phyloP scores from a whole-genome alignment of 2,329 filamentous ascomycete species.

The Trichoderma endophyticum region DNA sequence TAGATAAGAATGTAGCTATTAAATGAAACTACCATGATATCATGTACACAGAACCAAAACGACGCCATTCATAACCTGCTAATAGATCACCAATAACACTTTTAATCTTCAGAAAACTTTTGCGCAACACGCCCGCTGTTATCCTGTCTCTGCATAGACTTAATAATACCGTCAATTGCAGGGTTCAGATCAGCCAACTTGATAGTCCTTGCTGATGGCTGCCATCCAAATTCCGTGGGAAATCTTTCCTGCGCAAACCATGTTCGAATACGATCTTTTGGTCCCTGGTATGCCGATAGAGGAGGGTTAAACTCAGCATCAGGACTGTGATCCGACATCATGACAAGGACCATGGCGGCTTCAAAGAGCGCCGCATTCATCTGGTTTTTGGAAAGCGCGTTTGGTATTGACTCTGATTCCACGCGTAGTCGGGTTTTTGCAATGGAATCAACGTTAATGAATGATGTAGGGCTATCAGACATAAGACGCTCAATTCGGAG shows the following conservation, averaged over 20 bases:
- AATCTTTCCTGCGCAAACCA: constrained; percentile 21
- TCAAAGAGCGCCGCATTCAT: constrained; percentile 11
- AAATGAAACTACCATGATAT: neutral
- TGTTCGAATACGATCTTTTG: constrained; percentile 18
- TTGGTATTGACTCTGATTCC: constrained; percentile 16
- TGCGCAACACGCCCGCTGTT: neutral
- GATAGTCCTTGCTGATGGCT: constrained; percentile 15
- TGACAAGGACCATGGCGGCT: constrained; percentile 19
- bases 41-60: neutral
- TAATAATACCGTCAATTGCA: neutral
- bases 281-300: constrained; percentile 9
- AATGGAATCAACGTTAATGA: constrained; percentile 16
- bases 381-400: constrained; percentile 5
- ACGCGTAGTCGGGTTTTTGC: constrained; percentile 19
- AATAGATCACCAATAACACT: neutral
- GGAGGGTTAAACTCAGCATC: neutral
- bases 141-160: constrained; percentile 1
- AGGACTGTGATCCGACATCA: constrained; percentile 20
- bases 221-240: constrained; percentile 21
- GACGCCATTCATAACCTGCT: neutral
- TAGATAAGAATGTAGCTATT: neutral
- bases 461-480: constrained; percentile 15
- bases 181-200: constrained; percentile 10
- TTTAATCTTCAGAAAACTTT: neutral
- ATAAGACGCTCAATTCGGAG: constrained; percentile 18